Evolutionary conservation across 805 yeast genomes (phyloP).

Genomic region (Candida tammaniensis): DNA sequence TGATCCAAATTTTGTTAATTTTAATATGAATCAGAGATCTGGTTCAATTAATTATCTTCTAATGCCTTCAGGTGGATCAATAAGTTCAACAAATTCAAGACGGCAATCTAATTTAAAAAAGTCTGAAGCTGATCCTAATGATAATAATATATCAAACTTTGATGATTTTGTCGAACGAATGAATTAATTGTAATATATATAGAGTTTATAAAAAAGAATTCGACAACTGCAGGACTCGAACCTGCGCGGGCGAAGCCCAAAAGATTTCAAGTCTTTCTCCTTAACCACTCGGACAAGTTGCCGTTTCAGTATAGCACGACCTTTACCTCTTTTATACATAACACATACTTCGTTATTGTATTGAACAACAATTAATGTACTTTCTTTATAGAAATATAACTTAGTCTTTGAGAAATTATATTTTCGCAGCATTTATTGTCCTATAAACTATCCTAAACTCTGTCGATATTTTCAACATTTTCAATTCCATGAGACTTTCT

Average conservation of each 20-base stretch:
- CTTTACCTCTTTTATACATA: no score
- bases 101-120: constrained; percentile 8
- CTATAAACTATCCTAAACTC: background rate
- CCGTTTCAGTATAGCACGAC: no score
- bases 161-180: constrained; percentile 15
- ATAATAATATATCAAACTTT: constrained; percentile 5
- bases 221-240: constrained; percentile 51
- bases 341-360: no score
- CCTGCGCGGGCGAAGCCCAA: constrained; percentile 52
- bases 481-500: constrained; percentile 16
- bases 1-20: constrained; percentile 8
- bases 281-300: constrained; percentile 49
- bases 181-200: constrained; percentile 2
- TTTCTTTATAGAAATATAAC: no score
- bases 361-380: no score
- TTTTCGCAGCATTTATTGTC: background rate
- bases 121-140: constrained; percentile 5
- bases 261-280: constrained; percentile 49
- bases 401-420: no score
- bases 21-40: constrained; percentile 6
- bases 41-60: constrained; percentile 11
- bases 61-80: constrained; percentile 4
- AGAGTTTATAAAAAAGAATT: constrained; percentile 19
- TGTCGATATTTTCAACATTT: constrained; percentile 18
- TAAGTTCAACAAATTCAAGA: constrained; percentile 4